A percentile compares a stretch with the other conserved stretches of the same genome.
Evolutionary conservation across 768 basidiomycete species (phyloP).

Genomic region (Termitomyces titanicus): DNA sequence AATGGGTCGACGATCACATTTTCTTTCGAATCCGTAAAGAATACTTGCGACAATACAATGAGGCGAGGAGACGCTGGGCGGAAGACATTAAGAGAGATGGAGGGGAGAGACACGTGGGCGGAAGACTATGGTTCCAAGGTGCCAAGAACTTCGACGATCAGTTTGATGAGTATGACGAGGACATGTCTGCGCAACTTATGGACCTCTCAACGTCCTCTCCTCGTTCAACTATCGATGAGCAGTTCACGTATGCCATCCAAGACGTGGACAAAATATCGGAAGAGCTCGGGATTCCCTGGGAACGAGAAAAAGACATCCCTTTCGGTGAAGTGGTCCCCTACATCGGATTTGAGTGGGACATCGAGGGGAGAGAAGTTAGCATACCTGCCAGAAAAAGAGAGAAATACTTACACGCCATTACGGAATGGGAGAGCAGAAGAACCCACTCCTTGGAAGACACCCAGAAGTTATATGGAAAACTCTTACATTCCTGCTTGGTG

Average conservation of each 20-base stretch:
- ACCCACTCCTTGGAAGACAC: background rate
- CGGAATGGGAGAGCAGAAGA: background rate
- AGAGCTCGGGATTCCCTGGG: background rate
- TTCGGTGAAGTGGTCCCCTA: background rate
- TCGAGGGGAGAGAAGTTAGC: background rate
- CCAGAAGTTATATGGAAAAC: background rate
- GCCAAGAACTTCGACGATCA: background rate
- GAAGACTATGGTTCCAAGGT: background rate
- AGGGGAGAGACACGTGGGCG: background rate
- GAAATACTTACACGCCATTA: background rate
- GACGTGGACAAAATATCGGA: background rate
- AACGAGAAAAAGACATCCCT: background rate
- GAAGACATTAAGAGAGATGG: background rate
- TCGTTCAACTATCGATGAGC: background rate
- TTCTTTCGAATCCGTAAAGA: conserved; percentile 18
- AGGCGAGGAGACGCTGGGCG: background rate
- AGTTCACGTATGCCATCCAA: background rate
- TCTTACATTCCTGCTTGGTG: background rate
- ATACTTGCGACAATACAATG: background rate
- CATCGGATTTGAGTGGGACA: background rate
- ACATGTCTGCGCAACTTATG: background rate
- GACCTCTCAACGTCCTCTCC: background rate
- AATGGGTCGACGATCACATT: conserved; percentile 29
- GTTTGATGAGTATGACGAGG: background rate
- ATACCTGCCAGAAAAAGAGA: background rate